Percentiles rank a stretch among this genome's conserved stretches.
Evolutionary conservation across 257 asterid genomes (phyloP).

Genomic region (Anisodus acutangulus): DNA sequence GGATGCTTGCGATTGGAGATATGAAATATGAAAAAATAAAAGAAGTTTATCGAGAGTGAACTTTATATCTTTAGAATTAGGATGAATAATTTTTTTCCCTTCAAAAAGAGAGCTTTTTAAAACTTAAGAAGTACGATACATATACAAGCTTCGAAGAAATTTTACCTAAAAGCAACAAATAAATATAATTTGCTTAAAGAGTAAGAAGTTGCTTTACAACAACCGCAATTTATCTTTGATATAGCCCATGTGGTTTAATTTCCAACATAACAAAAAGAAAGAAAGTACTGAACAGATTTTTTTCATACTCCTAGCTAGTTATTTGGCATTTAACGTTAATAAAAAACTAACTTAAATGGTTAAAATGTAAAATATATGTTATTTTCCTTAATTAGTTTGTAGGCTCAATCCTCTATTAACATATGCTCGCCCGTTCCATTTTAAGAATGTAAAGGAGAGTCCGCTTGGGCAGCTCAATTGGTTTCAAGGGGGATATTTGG

Average conservation of each 20-base stretch:
- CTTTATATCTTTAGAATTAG: not conserved
- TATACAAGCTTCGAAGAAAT: not conserved
- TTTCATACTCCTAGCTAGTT: not conserved
- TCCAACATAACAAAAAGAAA: not conserved
- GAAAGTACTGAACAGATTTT: not conserved
- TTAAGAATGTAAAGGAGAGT: not conserved
- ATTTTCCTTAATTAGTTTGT: not conserved
- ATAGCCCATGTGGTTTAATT: not conserved
- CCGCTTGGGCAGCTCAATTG: too few relatives aligned
- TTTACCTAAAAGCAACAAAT: not conserved
- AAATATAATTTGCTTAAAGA: not conserved
- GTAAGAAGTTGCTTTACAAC: not conserved
- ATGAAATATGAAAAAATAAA: not conserved
- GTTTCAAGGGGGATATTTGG: too few relatives aligned
- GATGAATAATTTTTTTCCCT: not conserved
- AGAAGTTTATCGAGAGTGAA: not conserved
- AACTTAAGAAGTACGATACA: not conserved
- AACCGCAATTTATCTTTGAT: not conserved
- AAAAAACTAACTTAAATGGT: not conserved
- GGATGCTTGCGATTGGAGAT: not conserved
- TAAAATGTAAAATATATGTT: not conserved
- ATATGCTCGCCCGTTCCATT: not conserved
- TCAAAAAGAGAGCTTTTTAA: not conserved
- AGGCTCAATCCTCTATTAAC: not conserved
- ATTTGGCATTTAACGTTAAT: not conserved